Percentiles rank a stretch among this genome's conserved stretches.
Conservation (phyloP, 176 grass and related monocot species). For the Carex myosuroides region DNA sequence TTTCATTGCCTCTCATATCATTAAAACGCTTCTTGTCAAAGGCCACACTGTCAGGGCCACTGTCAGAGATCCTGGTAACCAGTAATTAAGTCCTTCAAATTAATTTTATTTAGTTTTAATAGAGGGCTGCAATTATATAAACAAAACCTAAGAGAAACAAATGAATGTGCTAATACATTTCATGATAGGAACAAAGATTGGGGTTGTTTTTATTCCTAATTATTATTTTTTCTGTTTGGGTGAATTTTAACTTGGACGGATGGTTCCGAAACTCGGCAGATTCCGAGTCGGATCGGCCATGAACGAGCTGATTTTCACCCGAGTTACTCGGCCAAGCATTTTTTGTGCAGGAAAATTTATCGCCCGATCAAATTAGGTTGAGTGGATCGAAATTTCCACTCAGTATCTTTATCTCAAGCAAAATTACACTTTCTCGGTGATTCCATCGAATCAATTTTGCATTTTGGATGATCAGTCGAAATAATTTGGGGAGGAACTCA, state of each 20-base stretch:
- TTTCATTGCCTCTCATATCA: conserved; percentile 66
- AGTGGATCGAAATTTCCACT: too few species aligned
- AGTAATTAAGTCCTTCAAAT: neutral
- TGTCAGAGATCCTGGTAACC: conserved; percentile 50
- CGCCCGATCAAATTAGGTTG: too few species aligned
- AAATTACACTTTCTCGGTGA: too few species aligned
- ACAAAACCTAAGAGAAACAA: neutral
- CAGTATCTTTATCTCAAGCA: too few species aligned
- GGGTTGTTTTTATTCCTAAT: neutral
- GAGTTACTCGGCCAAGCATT: too few species aligned
- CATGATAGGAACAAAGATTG: neutral
- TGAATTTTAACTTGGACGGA: neutral
- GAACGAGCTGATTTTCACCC: too few species aligned
- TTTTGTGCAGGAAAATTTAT: too few species aligned
- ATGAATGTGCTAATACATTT: neutral
- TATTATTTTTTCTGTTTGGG: neutral
- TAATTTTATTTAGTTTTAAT: neutral
- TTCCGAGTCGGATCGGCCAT: too few species aligned
- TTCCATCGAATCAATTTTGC: too few species aligned
- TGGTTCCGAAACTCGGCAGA: too few species aligned
- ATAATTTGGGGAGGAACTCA: too few species aligned
- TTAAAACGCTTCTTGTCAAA: conserved; percentile 43
- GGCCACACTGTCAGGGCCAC: conserved; percentile 62
- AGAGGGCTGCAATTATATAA: neutral
- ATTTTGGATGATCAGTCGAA: too few species aligned